A percentile compares a stretch with the other conserved stretches of the same genome.
These are phyloP conservation scores for Malus hybrid DNA, from an alignment of 331 rosid species.

Conservation along the genomic window DNA sequence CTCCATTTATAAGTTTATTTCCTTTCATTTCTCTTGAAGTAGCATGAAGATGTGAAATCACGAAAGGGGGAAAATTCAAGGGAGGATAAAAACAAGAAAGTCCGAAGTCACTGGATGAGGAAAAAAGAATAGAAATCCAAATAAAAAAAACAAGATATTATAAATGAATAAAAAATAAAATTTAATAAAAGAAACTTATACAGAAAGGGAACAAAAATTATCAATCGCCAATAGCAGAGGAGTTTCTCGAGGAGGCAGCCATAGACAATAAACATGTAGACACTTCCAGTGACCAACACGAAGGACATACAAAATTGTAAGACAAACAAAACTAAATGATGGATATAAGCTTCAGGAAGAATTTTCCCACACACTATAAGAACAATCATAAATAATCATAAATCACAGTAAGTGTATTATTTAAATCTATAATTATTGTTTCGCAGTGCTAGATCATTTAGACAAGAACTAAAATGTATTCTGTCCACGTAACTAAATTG, in stretches of 20 bases:
- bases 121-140: neutral
- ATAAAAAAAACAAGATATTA: neutral
- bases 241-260: neutral
- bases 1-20: neutral
- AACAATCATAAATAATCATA: neutral
- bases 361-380: neutral
- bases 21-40: neutral
- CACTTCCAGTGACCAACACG: neutral
- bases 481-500: conserved; percentile 2
- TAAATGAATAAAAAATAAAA: too few species aligned
- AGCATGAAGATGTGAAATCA: neutral
- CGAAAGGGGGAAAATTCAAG: neutral
- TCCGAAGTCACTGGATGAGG: neutral
- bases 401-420: neutral
- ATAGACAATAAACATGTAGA: neutral
- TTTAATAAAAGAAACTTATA: neutral
- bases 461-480: neutral
- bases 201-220: neutral
- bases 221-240: neutral
- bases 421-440: neutral
- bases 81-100: neutral
- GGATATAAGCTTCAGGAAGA: neutral
- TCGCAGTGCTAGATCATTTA: neutral
- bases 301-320: neutral
- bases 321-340: neutral